These are phyloP conservation scores for Talinum fruticosum DNA, from an alignment of 148 eudicot species.

Conservation along the genomic window DNA sequence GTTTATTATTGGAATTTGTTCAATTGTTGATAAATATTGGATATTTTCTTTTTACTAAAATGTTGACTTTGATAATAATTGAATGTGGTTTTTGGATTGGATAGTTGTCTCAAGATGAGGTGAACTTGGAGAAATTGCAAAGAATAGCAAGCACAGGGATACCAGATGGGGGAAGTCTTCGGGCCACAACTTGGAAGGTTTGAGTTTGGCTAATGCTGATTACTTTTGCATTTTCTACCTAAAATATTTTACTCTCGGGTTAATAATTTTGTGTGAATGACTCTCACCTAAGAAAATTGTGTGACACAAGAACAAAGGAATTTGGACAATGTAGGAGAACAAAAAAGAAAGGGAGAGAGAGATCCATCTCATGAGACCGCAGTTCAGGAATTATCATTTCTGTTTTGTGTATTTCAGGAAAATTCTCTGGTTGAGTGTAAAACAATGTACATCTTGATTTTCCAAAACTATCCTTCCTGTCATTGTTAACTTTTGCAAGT, in stretches of 20 bases:
- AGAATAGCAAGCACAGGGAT: constrained; percentile 52
- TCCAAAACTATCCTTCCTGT: not conserved
- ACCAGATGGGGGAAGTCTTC: constrained; percentile 50
- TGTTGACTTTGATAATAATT: not conserved
- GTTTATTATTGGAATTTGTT: not conserved
- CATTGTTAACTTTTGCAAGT: not conserved
- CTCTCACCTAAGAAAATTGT: not conserved
- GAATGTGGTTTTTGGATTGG: constrained; percentile 13
- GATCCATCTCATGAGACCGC: not conserved
- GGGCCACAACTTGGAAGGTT: constrained; percentile 72
- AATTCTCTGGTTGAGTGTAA: not conserved
- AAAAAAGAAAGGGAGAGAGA: not conserved
- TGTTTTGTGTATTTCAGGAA: not conserved
- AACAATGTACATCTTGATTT: not conserved
- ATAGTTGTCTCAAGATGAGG: constrained; percentile 50
- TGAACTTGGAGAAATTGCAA: constrained; percentile 65
- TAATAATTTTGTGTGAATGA: not conserved
- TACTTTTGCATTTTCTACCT: not conserved
- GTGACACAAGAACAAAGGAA: not conserved
- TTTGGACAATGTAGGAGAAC: not conserved
- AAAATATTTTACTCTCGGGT: not conserved
- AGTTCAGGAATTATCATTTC: not conserved
- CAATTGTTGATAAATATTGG: not conserved
- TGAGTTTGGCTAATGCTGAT: not conserved
- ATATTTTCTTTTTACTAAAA: not conserved